These are phyloP conservation scores for Beauveria sp. DNA, from an alignment of 2,329 filamentous ascomycete genomes.

Conservation along the genomic window DNA sequence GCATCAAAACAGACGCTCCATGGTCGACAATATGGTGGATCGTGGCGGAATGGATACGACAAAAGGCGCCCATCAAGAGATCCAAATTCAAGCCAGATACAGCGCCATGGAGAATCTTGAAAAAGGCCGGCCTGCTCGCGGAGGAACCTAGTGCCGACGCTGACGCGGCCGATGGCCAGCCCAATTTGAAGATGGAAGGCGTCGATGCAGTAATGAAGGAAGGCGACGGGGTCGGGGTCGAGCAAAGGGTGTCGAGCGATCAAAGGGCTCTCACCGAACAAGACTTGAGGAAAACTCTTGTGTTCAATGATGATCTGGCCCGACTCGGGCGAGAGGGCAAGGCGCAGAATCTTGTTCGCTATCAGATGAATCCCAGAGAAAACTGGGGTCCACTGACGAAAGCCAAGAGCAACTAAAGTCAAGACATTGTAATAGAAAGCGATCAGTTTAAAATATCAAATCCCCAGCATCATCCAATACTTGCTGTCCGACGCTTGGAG, in stretches of 20 bases:
- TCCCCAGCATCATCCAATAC: too few species aligned
- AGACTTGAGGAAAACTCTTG: constrained; percentile 49
- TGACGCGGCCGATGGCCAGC: constrained; percentile 15
- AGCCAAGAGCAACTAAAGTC: constrained; percentile 49
- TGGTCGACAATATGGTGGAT: constrained; percentile 89
- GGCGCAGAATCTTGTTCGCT: constrained; percentile 67
- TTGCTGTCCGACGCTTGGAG: background rate
- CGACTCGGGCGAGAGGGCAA: constrained; percentile 62
- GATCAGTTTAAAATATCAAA: constrained; percentile 10
- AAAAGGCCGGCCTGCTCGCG: constrained; percentile 28
- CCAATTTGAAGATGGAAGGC: constrained; percentile 32
- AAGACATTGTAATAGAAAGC: constrained; percentile 23
- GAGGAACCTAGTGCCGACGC: constrained; percentile 23
- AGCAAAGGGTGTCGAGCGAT: constrained; percentile 14
- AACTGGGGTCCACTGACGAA: constrained; percentile 86
- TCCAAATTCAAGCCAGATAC: constrained; percentile 61
- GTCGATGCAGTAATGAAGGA: constrained; percentile 21
- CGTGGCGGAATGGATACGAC: constrained; percentile 84
- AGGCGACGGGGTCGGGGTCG: constrained; percentile 14
- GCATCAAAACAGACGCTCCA: constrained; percentile 87
- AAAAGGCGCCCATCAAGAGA: constrained; percentile 70
- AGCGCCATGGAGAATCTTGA: constrained; percentile 63
- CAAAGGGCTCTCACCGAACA: constrained; percentile 19
- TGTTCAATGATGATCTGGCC: constrained; percentile 75
- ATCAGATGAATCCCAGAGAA: constrained; percentile 81